phyloP scores from a whole-genome alignment of 192 early-diverging fungal species.

The Coemansia sp. region DNA sequence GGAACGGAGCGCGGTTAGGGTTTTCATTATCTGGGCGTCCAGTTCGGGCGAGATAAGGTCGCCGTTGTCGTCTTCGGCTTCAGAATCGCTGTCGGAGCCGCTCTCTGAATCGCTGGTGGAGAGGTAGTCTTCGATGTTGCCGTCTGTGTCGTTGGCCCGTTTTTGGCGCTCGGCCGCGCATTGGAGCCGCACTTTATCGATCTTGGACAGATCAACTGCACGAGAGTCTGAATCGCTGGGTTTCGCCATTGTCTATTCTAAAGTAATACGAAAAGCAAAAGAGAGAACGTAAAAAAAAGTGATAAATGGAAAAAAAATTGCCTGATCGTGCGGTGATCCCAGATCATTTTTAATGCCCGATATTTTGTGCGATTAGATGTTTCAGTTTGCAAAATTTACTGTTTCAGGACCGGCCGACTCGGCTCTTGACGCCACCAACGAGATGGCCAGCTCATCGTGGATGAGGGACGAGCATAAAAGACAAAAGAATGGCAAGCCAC shows the following conservation, averaged over 20 bases:
- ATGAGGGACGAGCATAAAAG: no score
- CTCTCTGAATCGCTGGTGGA: conserved; percentile 11
- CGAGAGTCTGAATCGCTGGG: not conserved
- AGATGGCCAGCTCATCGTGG: no score
- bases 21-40: conserved; percentile 91
- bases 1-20: conserved; percentile 73
- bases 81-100: conserved; percentile 38
- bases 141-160: conserved; percentile 41
- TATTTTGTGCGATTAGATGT: no score
- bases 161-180: conserved; percentile 42
- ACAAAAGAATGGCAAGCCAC: no score
- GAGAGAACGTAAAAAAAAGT: no score
- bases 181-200: conserved; percentile 43
- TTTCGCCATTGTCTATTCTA: not conserved
- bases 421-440: no score
- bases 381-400: no score
- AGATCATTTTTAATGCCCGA: no score
- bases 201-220: conserved; percentile 17
- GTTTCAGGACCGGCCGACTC: no score
- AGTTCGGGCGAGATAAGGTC: conserved; percentile 83
- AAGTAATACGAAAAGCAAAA: no score
- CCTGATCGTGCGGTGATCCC: no score
- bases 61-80: conserved; percentile 75
- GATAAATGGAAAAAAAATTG: no score
- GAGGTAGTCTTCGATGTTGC: conserved; percentile 38